Percentiles rank a stretch among this genome's conserved stretches.
phyloP scores from a whole-genome alignment of 2,329 filamentous ascomycete species.

The Talaromyces pinophilus region DNA sequence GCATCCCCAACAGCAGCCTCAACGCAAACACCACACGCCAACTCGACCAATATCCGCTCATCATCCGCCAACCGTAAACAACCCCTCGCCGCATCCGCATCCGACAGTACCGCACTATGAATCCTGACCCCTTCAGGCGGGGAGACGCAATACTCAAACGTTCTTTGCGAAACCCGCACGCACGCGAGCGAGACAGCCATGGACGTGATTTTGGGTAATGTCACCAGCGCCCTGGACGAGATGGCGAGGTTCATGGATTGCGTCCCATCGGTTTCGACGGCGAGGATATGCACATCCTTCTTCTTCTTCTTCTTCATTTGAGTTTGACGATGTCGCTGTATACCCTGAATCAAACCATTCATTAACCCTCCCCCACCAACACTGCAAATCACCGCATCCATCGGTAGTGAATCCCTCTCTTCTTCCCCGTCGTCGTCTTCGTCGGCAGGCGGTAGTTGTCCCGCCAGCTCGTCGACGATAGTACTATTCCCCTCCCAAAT shows the following conservation, averaged over 20 bases:
- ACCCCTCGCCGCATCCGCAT: slow-evolving; percentile 77
- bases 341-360: slow-evolving; percentile 71
- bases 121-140: slow-evolving; percentile 52
- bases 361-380: slow-evolving; percentile 81
- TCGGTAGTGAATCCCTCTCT: slow-evolving; percentile 37
- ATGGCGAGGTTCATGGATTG: slow-evolving; percentile 68
- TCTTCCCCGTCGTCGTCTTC: slow-evolving; percentile 33
- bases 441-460: slow-evolving; percentile 40
- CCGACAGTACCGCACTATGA: slow-evolving; percentile 64
- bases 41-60: slow-evolving; percentile 76
- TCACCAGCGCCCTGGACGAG: slow-evolving; percentile 56
- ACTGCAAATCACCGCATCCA: slow-evolving; percentile 73
- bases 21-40: slow-evolving; percentile 79
- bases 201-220: slow-evolving; percentile 70
- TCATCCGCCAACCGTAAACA: slow-evolving; percentile 79
- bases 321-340: slow-evolving; percentile 53
- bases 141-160: slow-evolving; percentile 64
- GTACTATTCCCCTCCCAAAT: slow-evolving; percentile 51
- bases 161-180: slow-evolving; percentile 66
- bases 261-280: slow-evolving; percentile 74
- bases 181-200: slow-evolving; percentile 74
- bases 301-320: slow-evolving; percentile 5
- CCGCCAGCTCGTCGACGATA: slow-evolving; percentile 47
- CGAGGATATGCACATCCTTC: slow-evolving; percentile 60
- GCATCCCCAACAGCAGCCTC: slow-evolving; percentile 49